Conservation (phyloP, 129 eudicot genomes). For the Daucus carota region DH1_v3.0 NC_030383.2:47907001-47907500, state of each 20-base stretch:
- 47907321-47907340: background rate
- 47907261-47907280: background rate
- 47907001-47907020: conserved; percentile 46
- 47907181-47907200: too few species aligned
- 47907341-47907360: background rate
- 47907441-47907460: conserved; percentile 21
- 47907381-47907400: conserved; percentile 22
- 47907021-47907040: conserved; percentile 51
- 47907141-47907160: conserved; percentile 39
- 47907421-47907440: conserved; percentile 21
- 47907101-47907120: conserved; percentile 36
- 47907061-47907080: conserved; percentile 45
- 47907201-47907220: too few species aligned
- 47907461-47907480: conserved; percentile 46
- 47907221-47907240: background rate
- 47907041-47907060: conserved; percentile 39
- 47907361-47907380: background rate
- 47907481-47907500: conserved; percentile 39
- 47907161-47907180: conserved; percentile 45
- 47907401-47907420: conserved; percentile 30
- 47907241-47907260: background rate
- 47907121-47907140: conserved; percentile 36
- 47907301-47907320: background rate
- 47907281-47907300: background rate
- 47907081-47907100: conserved; percentile 51